These are phyloP conservation scores for Tricholoma flavovirens DNA, from an alignment of 768 basidiomycete genomes.

Conservation along the genomic window DNA sequence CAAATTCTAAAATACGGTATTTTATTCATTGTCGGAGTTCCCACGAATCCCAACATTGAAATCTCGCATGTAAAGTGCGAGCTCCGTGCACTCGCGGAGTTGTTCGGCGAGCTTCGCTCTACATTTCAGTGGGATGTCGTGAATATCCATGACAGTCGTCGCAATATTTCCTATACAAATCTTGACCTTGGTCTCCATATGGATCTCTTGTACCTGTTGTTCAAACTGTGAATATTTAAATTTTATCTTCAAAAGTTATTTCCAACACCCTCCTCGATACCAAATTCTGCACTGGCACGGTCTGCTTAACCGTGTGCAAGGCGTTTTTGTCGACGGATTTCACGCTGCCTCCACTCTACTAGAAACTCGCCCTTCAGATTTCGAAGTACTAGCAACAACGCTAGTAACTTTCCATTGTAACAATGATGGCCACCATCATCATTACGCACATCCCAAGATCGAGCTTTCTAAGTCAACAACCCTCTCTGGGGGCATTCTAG, in stretches of 20 bases:
- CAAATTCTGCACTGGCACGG: slow-evolving; percentile 94
- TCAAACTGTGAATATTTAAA: background rate
- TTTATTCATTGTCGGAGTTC: slow-evolving; percentile 66
- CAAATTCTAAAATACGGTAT: slow-evolving; percentile 73
- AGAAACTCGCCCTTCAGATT: slow-evolving; percentile 41
- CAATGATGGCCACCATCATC: slow-evolving; percentile 83
- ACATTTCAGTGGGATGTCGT: slow-evolving; percentile 97
- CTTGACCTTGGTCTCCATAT: slow-evolving; percentile 84
- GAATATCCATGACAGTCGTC: slow-evolving; percentile 63
- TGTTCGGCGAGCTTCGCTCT: slow-evolving; percentile 69
- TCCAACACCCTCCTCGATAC: slow-evolving; percentile 84
- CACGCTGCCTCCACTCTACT: slow-evolving; percentile 54
- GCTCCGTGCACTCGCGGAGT: slow-evolving; percentile 54
- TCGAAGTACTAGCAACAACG: slow-evolving; percentile 50
- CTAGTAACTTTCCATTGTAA: slow-evolving; percentile 88
- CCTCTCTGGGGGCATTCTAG: slow-evolving; percentile 30
- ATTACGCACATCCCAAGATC: slow-evolving; percentile 69
- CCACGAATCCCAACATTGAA: slow-evolving; percentile 47
- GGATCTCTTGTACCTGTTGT: slow-evolving; percentile 73
- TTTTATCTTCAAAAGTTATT: slow-evolving; percentile 57
- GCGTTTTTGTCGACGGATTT: slow-evolving; percentile 86
- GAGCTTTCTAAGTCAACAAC: slow-evolving; percentile 37
- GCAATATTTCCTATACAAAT: slow-evolving; percentile 94
- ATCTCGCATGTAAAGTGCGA: slow-evolving; percentile 62
- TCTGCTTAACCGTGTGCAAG: slow-evolving; percentile 74